Evolutionary conservation across 805 yeast species (phyloP), one percentile per base, ranked within the genome.

Genomic region (Candida dendrica): DNA sequence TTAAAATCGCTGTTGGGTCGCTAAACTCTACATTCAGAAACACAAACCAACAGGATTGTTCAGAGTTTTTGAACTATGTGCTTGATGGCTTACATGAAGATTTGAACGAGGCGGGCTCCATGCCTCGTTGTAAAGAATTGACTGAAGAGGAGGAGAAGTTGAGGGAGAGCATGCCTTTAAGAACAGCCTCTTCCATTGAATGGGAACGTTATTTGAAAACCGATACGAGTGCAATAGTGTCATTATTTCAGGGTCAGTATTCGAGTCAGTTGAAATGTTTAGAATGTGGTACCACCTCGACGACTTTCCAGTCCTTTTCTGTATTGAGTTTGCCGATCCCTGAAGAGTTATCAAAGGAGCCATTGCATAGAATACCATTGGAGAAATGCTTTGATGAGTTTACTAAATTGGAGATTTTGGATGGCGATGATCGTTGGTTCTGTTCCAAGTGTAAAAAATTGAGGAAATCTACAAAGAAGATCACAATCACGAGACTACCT

Each of bases 191-290:
- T 0, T 76, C 93, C 0, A 77, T 88, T 39, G 96, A 90, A 58
- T 90, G 98, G 98, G 95, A 86, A 54, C 67, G 95, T 43, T 88
- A 88, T 57, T 65, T 87, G 42, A 80, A 79, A 44, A 74, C 85
- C 17, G 88, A 90, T 56, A 80, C 82, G 48, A 87, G 96, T 33
- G 71, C 81, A 1, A 73, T 90, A 19, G 93, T 85, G 2, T 90
- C 85, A 50, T 72, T 78, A 40, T 87, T 87, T 58, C 95, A 87
- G 57, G 98, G 97, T 1, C 97, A 90, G 61, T 84, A 82, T 53
- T 72, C 84, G 38, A 84, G 95, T n/a, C 81, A 77, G 41, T 66
- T 90, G 52, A 74, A 70, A 51, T 90, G 98, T 61, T 61, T 79
- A 37, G 74, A 70, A 27, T 90, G 98, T 62, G 70, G 71, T 1